phyloP scores from a whole-genome alignment of 169 alveolate species.

The Perkinsus marinus region DNA sequence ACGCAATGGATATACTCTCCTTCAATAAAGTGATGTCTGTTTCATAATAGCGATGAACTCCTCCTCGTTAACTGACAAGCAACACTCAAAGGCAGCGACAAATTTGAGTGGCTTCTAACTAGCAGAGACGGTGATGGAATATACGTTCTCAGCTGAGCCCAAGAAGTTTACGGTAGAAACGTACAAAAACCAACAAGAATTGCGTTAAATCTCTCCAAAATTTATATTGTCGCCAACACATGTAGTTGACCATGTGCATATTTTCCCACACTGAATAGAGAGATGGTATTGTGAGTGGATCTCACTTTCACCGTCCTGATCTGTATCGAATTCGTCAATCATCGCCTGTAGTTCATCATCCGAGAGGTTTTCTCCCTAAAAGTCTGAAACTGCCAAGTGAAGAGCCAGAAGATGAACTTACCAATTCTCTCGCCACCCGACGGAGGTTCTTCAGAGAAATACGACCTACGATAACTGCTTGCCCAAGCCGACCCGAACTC shows the following conservation, averaged over 20 bases:
- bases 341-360: conserved; percentile 94
- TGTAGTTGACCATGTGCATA: too few species aligned
- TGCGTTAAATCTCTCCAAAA: too few species aligned
- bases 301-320: conserved; percentile 85
- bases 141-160: too few species aligned
- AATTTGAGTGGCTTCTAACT: too few species aligned
- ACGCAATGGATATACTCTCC: neutral
- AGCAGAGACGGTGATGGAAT: too few species aligned
- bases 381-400: neutral
- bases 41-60: conserved; percentile 90
- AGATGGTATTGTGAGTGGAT: too few species aligned
- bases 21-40: conserved; percentile 74
- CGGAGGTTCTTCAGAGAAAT: conserved; percentile 78
- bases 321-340: conserved; percentile 93
- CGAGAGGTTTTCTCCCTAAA: conserved; percentile 81
- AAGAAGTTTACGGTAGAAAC: too few species aligned
- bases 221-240: too few species aligned
- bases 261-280: too few species aligned
- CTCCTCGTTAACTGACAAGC: conserved; percentile 60
- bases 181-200: too few species aligned
- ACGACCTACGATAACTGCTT: conserved; percentile 46
- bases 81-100: too few species aligned
- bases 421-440: conserved; percentile 86
- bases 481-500: neutral
- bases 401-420: conserved; percentile 9